Evolutionary conservation across 2,329 filamentous ascomycete species (phyloP), one percentile per base, ranked within the genome.

Genomic region (Hypoxylon sp.): DNA sequence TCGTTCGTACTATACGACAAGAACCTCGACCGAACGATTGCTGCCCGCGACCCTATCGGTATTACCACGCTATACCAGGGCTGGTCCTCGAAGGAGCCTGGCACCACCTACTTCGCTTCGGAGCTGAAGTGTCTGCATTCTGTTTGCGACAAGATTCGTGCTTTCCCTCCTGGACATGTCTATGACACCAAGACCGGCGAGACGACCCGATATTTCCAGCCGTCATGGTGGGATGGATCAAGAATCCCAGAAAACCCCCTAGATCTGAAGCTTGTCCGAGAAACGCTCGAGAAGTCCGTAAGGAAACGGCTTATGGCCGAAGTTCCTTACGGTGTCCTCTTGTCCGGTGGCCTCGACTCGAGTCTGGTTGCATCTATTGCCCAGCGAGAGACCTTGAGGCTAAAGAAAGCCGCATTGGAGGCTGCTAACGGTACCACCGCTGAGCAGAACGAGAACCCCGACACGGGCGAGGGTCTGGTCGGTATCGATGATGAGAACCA

Each of bases 1-100:
- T 98, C 95, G 14, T 99, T 97, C 84, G 94, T 99, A 62, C 88
- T 99, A 58, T 97, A 97, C 83, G 96, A 99, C 85, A 97, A 97
- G 88, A 91, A 89, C 74, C 90, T 94, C 81, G 92, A 99, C 85
- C 91, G 96, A 73, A 92, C 94, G 69, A 90, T 99, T 77, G 96
- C 96, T 64, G 96, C 96, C 61, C 91, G 96, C 79, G 96, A 99
- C 80, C 96, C 96, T 36, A 98, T 99, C 76, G 96, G 96, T 75
- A 91, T 99, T 80, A 98, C 94, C 73, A 98, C 93, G 70, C 94
- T 99, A 80, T 99, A 99, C 85, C 93, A 98, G 81, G 96, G 96
- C 76, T 93, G 93, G 85, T 92, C 91, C 48, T 97, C 92, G 75
- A 83, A 90, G 79, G 91, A 94, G 73, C 93, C 94, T 43, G 90